These are phyloP conservation scores for Heliosperma pusillum DNA, from an alignment of 148 eudicot species.

Conservation along the genomic window DNA sequence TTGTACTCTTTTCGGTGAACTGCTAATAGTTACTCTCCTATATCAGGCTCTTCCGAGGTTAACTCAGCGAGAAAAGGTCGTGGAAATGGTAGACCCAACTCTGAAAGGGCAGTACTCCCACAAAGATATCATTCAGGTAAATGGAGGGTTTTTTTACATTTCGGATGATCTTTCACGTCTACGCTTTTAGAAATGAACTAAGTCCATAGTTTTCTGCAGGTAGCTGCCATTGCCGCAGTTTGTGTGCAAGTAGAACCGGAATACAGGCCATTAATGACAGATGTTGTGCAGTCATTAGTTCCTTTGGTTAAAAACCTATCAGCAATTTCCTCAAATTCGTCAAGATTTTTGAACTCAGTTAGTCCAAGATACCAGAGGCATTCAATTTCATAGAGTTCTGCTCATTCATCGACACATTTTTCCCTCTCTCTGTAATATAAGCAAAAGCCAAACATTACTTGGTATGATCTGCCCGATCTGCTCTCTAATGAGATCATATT, in stretches of 20 bases:
- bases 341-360: slow-evolving; percentile 36
- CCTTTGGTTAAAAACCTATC: slow-evolving; percentile 65
- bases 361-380: slow-evolving; percentile 42
- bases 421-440: background rate
- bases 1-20: background rate
- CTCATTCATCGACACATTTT: background rate
- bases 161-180: background rate
- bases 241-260: slow-evolving; percentile 88
- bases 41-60: slow-evolving; percentile 79
- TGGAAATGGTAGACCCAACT: slow-evolving; percentile 73
- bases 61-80: slow-evolving; percentile 60
- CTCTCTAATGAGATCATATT: background rate
- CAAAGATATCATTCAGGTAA: slow-evolving; percentile 79
- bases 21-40: slow-evolving; percentile 12
- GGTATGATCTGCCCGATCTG: too few relatives aligned
- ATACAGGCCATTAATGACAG: slow-evolving; percentile 83
- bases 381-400: slow-evolving; percentile 24
- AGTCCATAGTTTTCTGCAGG: slow-evolving; percentile 34
- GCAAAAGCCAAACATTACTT: too few relatives aligned
- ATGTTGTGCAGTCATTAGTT: slow-evolving; percentile 78
- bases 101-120: slow-evolving; percentile 61
- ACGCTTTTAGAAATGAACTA: background rate
- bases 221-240: slow-evolving; percentile 88
- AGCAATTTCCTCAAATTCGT: slow-evolving; percentile 37
- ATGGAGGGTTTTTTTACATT: slow-evolving; percentile 18